A percentile compares a stretch with the other conserved stretches of the same genome.
Conservation (phyloP, 257 asterid genomes). For the Przewalskia tangutica region DNA sequence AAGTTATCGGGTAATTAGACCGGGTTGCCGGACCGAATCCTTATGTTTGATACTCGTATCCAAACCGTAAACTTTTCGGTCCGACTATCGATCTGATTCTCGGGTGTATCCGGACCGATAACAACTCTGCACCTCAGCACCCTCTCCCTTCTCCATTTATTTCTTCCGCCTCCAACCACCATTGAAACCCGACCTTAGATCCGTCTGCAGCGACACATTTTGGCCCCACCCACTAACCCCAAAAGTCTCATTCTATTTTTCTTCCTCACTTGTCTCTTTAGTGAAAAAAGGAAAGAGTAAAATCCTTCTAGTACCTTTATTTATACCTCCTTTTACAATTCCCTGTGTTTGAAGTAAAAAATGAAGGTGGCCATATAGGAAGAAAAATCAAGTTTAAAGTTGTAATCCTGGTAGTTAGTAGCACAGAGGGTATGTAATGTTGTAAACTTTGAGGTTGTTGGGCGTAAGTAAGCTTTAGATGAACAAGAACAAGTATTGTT, state of each 20-base stretch:
- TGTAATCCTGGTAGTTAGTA: constrained; percentile 9
- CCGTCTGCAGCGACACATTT: constrained; percentile 22
- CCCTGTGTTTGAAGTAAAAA: constrained; percentile 5
- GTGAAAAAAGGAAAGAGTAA: background rate
- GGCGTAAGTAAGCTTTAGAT: constrained; percentile 16
- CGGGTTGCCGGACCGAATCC: too few relatives aligned
- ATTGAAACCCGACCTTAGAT: constrained; percentile 8
- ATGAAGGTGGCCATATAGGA: background rate
- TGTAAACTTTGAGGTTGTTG: background rate
- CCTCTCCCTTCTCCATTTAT: background rate
- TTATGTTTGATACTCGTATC: too few relatives aligned
- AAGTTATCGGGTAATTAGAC: too few relatives aligned
- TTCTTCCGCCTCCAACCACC: background rate
- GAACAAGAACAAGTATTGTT: background rate
- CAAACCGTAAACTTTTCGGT: too few relatives aligned
- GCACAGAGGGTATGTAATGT: constrained; percentile 25
- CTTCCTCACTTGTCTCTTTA: background rate
- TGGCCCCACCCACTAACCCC: constrained; percentile 19
- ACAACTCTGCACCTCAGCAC: background rate
- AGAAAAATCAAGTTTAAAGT: background rate
- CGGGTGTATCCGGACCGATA: too few relatives aligned
- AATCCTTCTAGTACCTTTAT: constrained; percentile 3
- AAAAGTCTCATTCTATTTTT: background rate
- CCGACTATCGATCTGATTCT: too few relatives aligned
- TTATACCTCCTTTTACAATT: constrained; percentile 12